These are phyloP conservation scores for Scutellaria barbata DNA, from an alignment of 257 asterid genomes.

Conservation along the genomic window DNA sequence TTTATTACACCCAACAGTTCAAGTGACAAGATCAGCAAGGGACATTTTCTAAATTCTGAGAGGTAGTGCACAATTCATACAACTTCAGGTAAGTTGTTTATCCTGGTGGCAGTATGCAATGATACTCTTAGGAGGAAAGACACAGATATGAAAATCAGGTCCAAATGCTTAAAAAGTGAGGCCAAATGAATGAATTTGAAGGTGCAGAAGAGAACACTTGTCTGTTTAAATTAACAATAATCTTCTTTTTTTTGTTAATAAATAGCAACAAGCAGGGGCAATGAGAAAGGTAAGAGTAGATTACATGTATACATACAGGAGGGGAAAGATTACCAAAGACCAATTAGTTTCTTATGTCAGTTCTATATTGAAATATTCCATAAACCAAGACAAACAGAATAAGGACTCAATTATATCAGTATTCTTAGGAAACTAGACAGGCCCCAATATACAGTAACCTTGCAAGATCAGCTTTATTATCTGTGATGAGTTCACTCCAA, in stretches of 20 bases:
- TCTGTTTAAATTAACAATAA: constrained; percentile 13
- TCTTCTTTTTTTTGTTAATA: constrained; percentile 6
- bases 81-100: background rate
- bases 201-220: constrained; percentile 22
- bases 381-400: background rate
- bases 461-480: constrained; percentile 14
- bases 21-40: constrained; percentile 20
- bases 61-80: constrained; percentile 10
- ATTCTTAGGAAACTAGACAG: constrained; percentile 17
- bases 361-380: background rate
- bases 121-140: background rate
- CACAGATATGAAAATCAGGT: constrained; percentile 10
- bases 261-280: constrained; percentile 1
- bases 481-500: constrained; percentile 13
- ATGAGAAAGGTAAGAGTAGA: background rate
- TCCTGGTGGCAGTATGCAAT: background rate
- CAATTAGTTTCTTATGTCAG: constrained; percentile 4
- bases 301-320: too few species aligned
- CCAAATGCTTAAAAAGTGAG: constrained; percentile 9
- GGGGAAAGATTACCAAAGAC: constrained; percentile 1
- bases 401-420: background rate
- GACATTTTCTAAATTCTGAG: constrained; percentile 26
- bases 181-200: constrained; percentile 24
- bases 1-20: background rate
- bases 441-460: constrained; percentile 6